Percentiles rank a stretch among this genome's conserved stretches.
Conservation (phyloP, 805 yeast genomes). For the Barnettozyma pratensis region DNA sequence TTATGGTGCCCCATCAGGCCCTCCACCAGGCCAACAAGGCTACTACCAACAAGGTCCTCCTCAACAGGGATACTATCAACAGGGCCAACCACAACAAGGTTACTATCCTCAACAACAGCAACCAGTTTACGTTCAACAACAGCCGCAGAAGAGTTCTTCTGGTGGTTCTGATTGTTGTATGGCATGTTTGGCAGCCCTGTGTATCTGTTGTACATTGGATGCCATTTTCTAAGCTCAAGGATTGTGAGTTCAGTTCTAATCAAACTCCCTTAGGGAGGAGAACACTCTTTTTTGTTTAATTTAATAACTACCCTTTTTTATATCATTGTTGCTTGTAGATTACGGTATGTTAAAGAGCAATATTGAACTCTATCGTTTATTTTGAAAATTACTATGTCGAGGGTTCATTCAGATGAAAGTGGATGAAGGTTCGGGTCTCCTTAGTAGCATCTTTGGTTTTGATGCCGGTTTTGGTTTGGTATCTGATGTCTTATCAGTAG, state of each 20-base stretch:
- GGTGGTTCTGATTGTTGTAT: constrained; percentile 40
- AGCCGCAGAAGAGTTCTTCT: constrained; percentile 28
- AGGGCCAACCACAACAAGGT: constrained; percentile 35
- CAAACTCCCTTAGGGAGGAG: no score
- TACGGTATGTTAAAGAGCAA: no score
- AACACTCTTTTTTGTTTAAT: no score
- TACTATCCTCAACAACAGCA: constrained; percentile 43
- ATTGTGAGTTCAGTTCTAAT: no score
- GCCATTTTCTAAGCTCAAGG: constrained; percentile 34
- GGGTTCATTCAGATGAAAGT: neutral
- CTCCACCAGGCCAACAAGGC: constrained; percentile 11
- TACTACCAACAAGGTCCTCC: constrained; percentile 19
- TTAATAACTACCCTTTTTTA: no score
- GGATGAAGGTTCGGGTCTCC: neutral
- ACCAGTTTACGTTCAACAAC: constrained; percentile 50
- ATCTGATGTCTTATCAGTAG: neutral
- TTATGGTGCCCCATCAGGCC: neutral
- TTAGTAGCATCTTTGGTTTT: constrained; percentile 6
- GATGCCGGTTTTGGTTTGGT: neutral
- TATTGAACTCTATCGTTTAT: no score
- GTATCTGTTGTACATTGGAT: constrained; percentile 52
- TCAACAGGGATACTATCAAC: constrained; percentile 32
- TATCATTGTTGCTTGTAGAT: no score
- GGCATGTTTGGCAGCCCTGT: constrained; percentile 50
- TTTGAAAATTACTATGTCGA: no score